Evolutionary conservation across 192 early-diverging fungal genomes (phyloP).

Genomic region (Coemansia sp.): DNA sequence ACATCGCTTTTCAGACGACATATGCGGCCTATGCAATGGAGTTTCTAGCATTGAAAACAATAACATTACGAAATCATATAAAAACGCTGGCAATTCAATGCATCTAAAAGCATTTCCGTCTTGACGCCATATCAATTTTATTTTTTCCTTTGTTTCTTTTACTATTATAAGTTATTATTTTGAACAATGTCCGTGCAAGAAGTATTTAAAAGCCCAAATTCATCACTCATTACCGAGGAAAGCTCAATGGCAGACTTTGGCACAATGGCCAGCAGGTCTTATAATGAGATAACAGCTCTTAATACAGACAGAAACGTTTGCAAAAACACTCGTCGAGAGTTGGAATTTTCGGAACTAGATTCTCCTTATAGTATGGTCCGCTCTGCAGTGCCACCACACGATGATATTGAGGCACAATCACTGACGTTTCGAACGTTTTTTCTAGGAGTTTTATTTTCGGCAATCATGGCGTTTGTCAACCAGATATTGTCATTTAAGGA

Average conservation of each 20-base stretch:
- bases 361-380: constrained; percentile 14
- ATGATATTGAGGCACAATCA: constrained; percentile 58
- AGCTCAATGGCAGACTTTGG: background rate
- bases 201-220: background rate
- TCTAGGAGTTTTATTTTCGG: constrained; percentile 61
- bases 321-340: background rate
- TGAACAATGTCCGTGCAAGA: background rate
- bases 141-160: too few relatives aligned
- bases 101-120: too few relatives aligned
- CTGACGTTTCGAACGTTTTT: constrained; percentile 65
- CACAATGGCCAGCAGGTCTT: background rate
- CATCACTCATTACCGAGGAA: too few relatives aligned
- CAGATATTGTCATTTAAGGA: constrained; percentile 45
- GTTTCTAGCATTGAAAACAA: too few relatives aligned
- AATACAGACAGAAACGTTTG: background rate
- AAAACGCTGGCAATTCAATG: too few relatives aligned
- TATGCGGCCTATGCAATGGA: too few relatives aligned
- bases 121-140: too few relatives aligned
- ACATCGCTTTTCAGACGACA: too few relatives aligned
- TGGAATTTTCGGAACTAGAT: background rate
- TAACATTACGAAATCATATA: too few relatives aligned
- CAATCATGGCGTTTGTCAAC: constrained; percentile 49
- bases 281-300: constrained; percentile 1
- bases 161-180: too few relatives aligned
- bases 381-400: constrained; percentile 26